A percentile compares a stretch with the other conserved stretches of the same genome.
Conservation (phyloP, 75 land plant species). For the Pinus tabuliformis region DNA sequence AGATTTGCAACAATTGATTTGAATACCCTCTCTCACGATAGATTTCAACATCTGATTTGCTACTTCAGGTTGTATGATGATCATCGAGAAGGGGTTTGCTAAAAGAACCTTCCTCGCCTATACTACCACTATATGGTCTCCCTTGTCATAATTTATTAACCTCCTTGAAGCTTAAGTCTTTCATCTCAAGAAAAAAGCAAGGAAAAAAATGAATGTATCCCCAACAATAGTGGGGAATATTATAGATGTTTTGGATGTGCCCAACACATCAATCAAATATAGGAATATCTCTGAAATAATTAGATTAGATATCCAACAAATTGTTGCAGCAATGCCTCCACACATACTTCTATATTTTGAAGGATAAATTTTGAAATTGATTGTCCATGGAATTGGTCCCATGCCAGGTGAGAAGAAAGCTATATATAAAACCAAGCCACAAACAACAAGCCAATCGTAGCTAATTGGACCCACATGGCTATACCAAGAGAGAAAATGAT, state of each 20-base stretch:
- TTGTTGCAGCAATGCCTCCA: constrained; percentile 94
- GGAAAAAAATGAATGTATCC: constrained; percentile 70
- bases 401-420: constrained; percentile 89
- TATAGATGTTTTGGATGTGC: constrained; percentile 70
- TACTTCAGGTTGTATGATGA: no score
- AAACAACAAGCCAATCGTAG: constrained; percentile 77
- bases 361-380: constrained; percentile 93
- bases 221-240: constrained; percentile 61
- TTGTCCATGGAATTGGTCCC: constrained; percentile 99
- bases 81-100: no score
- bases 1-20: no score
- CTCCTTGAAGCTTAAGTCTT: constrained; percentile 81
- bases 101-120: no score
- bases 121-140: constrained; percentile 30
- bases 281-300: constrained; percentile 82
- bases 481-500: not conserved
- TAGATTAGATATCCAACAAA: constrained; percentile 88
- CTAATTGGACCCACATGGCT: constrained; percentile 6
- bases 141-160: constrained; percentile 78
- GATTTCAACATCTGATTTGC: no score
- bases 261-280: constrained; percentile 56
- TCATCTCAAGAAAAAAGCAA: constrained; percentile 79
- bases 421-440: constrained; percentile 80
- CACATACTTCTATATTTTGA: constrained; percentile 77
- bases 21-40: no score